Base-by-base conservation (phyloP, 345 rosid species). In the Lepidium didymum region DNA sequence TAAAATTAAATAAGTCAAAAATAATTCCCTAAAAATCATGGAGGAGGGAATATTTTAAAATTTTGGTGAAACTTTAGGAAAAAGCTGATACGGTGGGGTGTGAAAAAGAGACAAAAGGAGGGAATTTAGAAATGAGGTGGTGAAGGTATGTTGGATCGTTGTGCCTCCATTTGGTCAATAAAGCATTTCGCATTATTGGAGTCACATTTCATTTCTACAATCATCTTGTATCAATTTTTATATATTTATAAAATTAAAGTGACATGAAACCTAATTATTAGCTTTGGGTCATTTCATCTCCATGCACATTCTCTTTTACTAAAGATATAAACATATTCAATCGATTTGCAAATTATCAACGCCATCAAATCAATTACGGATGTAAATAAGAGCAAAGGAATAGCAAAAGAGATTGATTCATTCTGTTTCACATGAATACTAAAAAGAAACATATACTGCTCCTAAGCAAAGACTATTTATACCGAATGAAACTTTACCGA, bases 111-210 rank as follows among this genome's bases (percentile, higher is more conserved):
- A 75, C 78, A 67, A 74, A 74, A 67, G 73, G 62, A 55, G 52
- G 25, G 73, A 68, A 68, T 68, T 68, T 54, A 45, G 66, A 62
- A 68, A 67, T 56, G 70, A 72, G 57, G 42, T 54, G 33, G 54
- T 57, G 67, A 73, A 64, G 57, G 50, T 47, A 62, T 21, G 59
- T 45, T 75, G 78, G 69, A 74, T 65, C 67, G 68, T 74, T 74
- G 69, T 68, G 59, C 19, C 33, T 37, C 52, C 65, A 68, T 62
- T 13, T 79, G 86, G 86, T 85, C 85, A 83, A 87, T 79, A 82
- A 78, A 75, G 76, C 73, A 68, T 16, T 52, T 56, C 74, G 69
- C 69, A 75, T 79, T 70, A 74, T 71, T 77, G 79, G 74, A 62
- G 68, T 49, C 55, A 72, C 67, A 72, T 73, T 56, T 19, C 60